Evolutionary conservation across 2,329 filamentous ascomycete species (phyloP).

Genomic region (Myriosclerotinia duriaeana): DNA sequence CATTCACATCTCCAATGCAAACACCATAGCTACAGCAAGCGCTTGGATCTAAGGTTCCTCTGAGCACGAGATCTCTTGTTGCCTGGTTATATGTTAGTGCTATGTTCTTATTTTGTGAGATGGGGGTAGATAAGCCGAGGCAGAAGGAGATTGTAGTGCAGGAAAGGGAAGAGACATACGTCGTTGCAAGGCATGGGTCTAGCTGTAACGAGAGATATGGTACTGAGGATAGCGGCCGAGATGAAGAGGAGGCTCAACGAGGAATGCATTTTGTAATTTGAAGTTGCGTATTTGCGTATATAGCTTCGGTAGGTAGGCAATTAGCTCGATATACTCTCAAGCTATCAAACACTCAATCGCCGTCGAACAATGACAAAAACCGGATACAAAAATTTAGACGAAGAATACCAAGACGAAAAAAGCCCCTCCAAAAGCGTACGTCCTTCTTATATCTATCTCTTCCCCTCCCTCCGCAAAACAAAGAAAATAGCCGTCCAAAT

Average conservation of each 20-base stretch:
- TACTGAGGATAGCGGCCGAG: conserved; percentile 7
- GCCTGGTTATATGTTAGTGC: conserved; percentile 5
- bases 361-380: neutral
- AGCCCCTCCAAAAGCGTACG: neutral
- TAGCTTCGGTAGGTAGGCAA: neutral
- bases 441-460: conserved; percentile 7
- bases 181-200: conserved; percentile 22
- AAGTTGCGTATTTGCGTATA: neutral
- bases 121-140: neutral
- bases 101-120: neutral
- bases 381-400: neutral
- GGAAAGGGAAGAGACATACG: neutral
- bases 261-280: conserved; percentile 12
- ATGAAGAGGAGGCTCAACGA: conserved; percentile 17
- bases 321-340: neutral
- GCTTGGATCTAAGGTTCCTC: conserved; percentile 21
- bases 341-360: neutral
- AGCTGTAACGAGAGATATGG: conserved; percentile 15
- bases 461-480: neutral
- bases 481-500: conserved; percentile 2
- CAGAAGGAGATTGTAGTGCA: neutral
- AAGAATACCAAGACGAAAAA: neutral
- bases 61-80: conserved; percentile 22
- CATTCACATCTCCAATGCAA: conserved; percentile 11
- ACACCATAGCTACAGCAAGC: conserved; percentile 22